phyloP scores from a whole-genome alignment of 139 green algal species.

The Tetradesmus obliquus region DNA sequence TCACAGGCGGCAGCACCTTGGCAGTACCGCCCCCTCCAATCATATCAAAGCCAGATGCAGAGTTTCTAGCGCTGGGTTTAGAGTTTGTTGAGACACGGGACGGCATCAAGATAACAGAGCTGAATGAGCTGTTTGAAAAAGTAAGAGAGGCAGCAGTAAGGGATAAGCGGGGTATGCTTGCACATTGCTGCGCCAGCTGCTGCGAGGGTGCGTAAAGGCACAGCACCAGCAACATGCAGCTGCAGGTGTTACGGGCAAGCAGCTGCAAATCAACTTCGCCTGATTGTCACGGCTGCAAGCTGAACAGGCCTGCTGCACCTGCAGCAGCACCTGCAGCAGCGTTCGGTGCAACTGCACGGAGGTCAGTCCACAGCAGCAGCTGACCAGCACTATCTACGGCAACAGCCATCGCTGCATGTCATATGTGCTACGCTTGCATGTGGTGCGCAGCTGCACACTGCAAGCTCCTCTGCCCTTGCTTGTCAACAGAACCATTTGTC shows the following conservation, averaged over 20 bases:
- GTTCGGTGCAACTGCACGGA: neutral
- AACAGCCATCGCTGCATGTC: too few relatives aligned
- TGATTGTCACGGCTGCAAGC: too few relatives aligned
- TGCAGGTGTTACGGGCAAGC: neutral
- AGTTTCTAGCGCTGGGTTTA: conserved; percentile 71
- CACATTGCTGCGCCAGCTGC: too few relatives aligned
- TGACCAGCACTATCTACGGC: too few relatives aligned
- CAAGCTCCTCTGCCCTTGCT: neutral
- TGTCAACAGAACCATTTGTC: neutral
- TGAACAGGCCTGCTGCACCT: neutral
- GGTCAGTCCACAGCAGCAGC: too few relatives aligned
- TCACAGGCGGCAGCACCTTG: neutral
- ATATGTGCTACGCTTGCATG: too few relatives aligned
- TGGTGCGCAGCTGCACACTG: neutral
- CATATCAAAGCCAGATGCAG: conserved; percentile 59
- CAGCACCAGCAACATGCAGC: neutral
- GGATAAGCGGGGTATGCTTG: neutral
- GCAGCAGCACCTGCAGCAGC: neutral
- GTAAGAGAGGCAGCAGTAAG: conserved; percentile 48
- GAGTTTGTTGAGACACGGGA: conserved; percentile 79
- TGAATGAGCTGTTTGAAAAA: conserved; percentile 91
- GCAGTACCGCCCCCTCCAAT: conserved; percentile 8
- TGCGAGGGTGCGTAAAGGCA: neutral
- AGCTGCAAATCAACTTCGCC: neutral
- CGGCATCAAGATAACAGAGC: conserved; percentile 75